Evolutionary conservation across 192 early-diverging fungal genomes (phyloP).

Genomic region (Backusella circina): DNA sequence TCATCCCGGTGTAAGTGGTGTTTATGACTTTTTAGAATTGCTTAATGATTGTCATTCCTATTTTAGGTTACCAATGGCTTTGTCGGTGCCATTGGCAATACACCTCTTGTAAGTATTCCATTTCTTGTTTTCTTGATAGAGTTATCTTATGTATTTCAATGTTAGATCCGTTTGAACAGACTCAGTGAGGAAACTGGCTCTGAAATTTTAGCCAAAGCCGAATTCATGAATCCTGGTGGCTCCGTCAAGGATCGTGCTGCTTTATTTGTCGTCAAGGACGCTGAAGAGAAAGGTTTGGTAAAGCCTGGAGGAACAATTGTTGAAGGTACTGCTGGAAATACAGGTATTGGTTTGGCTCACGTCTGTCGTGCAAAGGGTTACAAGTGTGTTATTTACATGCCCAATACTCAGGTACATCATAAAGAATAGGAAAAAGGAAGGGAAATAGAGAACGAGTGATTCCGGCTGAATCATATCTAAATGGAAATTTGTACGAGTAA

Average conservation of each 20-base stretch:
- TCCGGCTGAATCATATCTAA: neutral
- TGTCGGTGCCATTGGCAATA: constrained; percentile 86
- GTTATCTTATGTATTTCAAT: neutral
- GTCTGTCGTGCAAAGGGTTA: constrained; percentile 93
- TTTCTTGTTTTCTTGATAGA: neutral
- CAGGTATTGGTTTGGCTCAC: constrained; percentile 94
- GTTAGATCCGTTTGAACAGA: constrained; percentile 64
- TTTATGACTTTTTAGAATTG: neutral
- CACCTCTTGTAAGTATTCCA: constrained; percentile 68
- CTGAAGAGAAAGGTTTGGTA: constrained; percentile 83
- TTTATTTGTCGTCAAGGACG: constrained; percentile 89
- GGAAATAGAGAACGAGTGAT: neutral
- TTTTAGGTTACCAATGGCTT: constrained; percentile 65
- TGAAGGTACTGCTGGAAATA: constrained; percentile 88
- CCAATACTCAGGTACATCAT: constrained; percentile 74
- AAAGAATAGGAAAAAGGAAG: neutral
- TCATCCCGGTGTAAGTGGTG: constrained; percentile 1
- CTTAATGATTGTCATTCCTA: neutral
- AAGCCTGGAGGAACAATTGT: constrained; percentile 87
- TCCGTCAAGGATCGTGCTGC: constrained; percentile 97
- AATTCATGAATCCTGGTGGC: constrained; percentile 97
- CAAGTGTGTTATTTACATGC: constrained; percentile 96
- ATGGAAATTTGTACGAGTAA: neutral
- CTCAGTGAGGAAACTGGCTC: constrained; percentile 77
- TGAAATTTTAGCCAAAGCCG: constrained; percentile 90